These are phyloP conservation scores for Trichocomaceae sp. DNA, from an alignment of 2,329 filamentous ascomycete species.

Conservation along the genomic window DNA sequence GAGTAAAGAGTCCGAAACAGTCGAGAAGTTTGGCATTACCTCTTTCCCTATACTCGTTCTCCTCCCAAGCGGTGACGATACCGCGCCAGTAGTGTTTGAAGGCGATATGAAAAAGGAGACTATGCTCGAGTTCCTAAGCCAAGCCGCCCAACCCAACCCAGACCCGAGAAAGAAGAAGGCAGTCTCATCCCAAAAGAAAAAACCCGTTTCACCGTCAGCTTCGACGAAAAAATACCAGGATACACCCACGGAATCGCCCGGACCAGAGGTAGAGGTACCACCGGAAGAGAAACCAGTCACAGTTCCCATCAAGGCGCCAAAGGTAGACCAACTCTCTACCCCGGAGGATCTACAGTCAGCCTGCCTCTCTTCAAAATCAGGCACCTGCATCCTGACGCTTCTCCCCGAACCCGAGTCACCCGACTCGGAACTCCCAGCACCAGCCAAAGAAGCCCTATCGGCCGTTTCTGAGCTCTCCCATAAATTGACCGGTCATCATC, in stretches of 20 bases:
- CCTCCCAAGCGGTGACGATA: conserved; percentile 61
- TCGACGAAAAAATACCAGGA: conserved; percentile 30
- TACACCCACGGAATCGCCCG: conserved; percentile 49
- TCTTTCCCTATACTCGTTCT: conserved; percentile 77
- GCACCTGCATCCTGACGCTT: conserved; percentile 75
- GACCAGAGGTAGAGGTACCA: conserved; percentile 41
- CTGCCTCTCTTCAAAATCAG: conserved; percentile 69
- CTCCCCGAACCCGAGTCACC: conserved; percentile 51
- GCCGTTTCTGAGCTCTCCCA: conserved; percentile 67
- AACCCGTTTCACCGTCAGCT: conserved; percentile 46
- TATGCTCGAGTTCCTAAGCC: conserved; percentile 75
- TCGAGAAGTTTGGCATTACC: conserved; percentile 67
- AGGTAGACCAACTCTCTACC: conserved; percentile 60
- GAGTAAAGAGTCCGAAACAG: conserved; percentile 66
- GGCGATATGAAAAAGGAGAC: conserved; percentile 80
- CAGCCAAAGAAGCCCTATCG: conserved; percentile 49
- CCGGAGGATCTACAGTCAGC: conserved; percentile 58
- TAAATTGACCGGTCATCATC: conserved; percentile 62
- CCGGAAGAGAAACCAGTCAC: conserved; percentile 34
- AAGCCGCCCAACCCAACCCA: conserved; percentile 71
- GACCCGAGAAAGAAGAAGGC: conserved; percentile 47
- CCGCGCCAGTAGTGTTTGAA: conserved; percentile 63
- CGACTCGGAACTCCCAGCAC: conserved; percentile 40
- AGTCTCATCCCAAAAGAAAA: conserved; percentile 24
- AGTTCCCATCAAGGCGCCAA: conserved; percentile 51